phyloP scores from a whole-genome alignment of 345 rosid genomes.

The Microcos paniculata region DNA sequence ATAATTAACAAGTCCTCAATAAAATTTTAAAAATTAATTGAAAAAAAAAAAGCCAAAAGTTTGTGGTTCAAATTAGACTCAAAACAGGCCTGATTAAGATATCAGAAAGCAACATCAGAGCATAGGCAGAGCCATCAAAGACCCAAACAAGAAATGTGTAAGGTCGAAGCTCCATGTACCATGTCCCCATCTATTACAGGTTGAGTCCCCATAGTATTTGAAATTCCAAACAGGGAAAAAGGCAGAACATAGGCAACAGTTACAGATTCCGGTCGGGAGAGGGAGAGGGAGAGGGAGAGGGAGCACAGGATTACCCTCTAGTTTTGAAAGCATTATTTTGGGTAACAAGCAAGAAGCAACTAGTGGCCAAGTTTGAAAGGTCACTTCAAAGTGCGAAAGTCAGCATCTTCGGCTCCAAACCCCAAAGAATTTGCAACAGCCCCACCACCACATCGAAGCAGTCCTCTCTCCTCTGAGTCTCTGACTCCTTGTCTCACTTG shows the following conservation, averaged over 20 bases:
- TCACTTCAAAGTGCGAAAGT: not conserved
- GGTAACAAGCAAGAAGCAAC: no score
- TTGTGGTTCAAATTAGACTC: not conserved
- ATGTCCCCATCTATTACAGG: not conserved
- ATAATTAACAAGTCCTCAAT: no score
- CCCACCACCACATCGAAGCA: not conserved
- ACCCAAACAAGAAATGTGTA: not conserved
- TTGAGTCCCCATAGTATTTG: not conserved
- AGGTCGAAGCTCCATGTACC: no score
- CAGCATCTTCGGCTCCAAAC: slow-evolving; percentile 21
- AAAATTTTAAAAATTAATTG: no score
- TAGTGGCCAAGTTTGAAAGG: slow-evolving; percentile 2
- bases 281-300: not conserved
- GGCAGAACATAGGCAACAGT: not conserved
- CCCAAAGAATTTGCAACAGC: slow-evolving; percentile 11
- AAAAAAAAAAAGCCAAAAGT: not conserved
- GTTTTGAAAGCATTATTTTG: not conserved
- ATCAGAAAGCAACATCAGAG: not conserved
- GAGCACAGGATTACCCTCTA: not conserved
- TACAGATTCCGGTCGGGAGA: slow-evolving; percentile 21
- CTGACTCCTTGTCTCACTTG: slow-evolving; percentile 4
- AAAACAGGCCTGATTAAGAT: not conserved
- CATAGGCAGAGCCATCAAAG: no score
- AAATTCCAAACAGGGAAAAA: not conserved
- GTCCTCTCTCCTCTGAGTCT: no score